phyloP scores from a whole-genome alignment of 257 asterid species.

The Przewalskia tangutica region DNA sequence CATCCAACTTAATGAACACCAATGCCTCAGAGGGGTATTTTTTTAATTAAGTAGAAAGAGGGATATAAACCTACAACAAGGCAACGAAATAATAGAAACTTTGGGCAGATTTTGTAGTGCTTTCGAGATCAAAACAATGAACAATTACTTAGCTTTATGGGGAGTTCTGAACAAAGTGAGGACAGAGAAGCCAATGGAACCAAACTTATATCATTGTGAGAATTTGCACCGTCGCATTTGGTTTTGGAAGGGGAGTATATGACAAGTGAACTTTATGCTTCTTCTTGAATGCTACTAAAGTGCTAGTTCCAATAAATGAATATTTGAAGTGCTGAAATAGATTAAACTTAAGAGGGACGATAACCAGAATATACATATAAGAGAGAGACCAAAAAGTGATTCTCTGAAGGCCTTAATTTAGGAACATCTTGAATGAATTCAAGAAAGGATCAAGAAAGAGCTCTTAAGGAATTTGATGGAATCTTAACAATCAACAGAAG shows the following conservation, averaged over 20 bases:
- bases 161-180: not conserved
- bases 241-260: not conserved
- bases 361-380: not conserved
- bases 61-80: not conserved
- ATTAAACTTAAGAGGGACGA: constrained; percentile 9
- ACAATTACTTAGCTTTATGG: not conserved
- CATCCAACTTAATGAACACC: not conserved
- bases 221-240: not conserved
- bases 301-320: not conserved
- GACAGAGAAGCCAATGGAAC: not conserved
- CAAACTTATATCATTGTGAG: not conserved
- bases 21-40: not conserved
- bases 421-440: not conserved
- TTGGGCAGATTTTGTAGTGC: not conserved
- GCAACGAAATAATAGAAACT: not conserved
- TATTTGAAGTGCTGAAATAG: not conserved
- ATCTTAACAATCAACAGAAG: not conserved
- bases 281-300: not conserved
- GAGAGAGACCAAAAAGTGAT: not conserved
- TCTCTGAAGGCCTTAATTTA: not conserved
- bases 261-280: not conserved
- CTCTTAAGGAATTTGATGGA: not conserved
- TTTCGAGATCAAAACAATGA: not conserved
- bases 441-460: not conserved
- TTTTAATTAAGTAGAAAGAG: not conserved